Percentiles rank a stretch among this genome's conserved stretches.
Evolutionary conservation across 768 basidiomycete species (phyloP).

Genomic region (Rhodotorula taiwanensis): DNA sequence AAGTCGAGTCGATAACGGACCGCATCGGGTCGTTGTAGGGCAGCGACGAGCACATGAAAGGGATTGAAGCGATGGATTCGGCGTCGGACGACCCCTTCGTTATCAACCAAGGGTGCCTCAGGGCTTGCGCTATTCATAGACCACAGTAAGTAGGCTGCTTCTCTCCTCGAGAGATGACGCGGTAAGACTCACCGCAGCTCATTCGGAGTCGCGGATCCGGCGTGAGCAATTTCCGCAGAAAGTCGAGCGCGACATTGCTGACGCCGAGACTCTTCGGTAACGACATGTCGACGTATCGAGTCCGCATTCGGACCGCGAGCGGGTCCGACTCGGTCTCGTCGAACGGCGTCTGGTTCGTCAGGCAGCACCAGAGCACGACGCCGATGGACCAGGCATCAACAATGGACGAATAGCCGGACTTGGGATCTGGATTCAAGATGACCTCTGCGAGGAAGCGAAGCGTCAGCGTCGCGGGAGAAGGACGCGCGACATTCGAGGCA

Average conservation of each 20-base stretch:
- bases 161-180: too few species aligned
- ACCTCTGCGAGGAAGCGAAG: constrained; percentile 47
- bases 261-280: constrained; percentile 48
- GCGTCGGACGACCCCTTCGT: not conserved
- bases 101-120: constrained; percentile 69
- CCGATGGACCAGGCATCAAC: constrained; percentile 98
- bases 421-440: constrained; percentile 59
- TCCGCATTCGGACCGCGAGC: constrained; percentile 57
- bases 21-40: constrained; percentile 18
- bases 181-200: constrained; percentile 50
- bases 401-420: constrained; percentile 67
- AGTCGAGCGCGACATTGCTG: constrained; percentile 56
- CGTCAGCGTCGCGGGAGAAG: too few species aligned
- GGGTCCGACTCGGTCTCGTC: constrained; percentile 61
- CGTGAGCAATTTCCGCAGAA: constrained; percentile 61
- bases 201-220: constrained; percentile 62
- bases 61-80: not conserved
- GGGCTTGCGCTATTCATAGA: constrained; percentile 50
- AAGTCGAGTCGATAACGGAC: not conserved
- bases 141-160: not conserved
- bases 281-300: constrained; percentile 60
- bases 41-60: not conserved
- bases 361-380: constrained; percentile 72
- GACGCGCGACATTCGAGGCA: too few species aligned
- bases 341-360: constrained; percentile 72